Conservation (phyloP, 768 basidiomycete genomes). For the Vararia minispora region DNA sequence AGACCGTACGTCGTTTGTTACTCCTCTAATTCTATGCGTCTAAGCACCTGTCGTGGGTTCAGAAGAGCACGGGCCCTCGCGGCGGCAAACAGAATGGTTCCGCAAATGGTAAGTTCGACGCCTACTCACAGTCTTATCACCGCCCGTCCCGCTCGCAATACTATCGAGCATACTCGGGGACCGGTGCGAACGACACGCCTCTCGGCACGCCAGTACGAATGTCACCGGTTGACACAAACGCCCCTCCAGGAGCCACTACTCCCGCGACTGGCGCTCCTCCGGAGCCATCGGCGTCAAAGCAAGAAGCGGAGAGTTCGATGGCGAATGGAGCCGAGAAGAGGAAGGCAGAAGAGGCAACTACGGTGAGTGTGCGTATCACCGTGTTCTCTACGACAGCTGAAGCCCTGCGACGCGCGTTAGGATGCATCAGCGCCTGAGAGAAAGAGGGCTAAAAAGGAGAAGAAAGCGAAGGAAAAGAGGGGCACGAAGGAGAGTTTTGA, state of each 20-base stretch:
- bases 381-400: neutral
- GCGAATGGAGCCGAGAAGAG: neutral
- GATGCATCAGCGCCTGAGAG: constrained; percentile 3
- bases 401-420: too few species aligned
- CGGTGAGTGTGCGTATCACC: constrained; percentile 1
- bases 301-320: neutral
- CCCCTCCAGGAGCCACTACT: constrained; percentile 9
- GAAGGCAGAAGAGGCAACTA: neutral
- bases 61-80: constrained; percentile 4
- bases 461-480: constrained; percentile 14
- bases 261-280: neutral
- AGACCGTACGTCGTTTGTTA: constrained; percentile 29
- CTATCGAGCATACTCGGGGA: constrained; percentile 21
- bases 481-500: constrained; percentile 3
- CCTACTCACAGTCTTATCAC: constrained; percentile 5
- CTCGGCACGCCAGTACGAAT: constrained; percentile 51
- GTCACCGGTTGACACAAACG: constrained; percentile 27
- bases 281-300: constrained; percentile 4
- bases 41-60: constrained; percentile 1
- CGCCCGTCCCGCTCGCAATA: constrained; percentile 5
- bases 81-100: constrained; percentile 7
- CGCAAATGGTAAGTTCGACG: constrained; percentile 15
- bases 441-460: constrained; percentile 13
- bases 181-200: constrained; percentile 65
- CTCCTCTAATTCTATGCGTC: neutral